phyloP scores from a whole-genome alignment of 2,329 filamentous ascomycete species.

The Alternaria hordeiaustralica region DNA sequence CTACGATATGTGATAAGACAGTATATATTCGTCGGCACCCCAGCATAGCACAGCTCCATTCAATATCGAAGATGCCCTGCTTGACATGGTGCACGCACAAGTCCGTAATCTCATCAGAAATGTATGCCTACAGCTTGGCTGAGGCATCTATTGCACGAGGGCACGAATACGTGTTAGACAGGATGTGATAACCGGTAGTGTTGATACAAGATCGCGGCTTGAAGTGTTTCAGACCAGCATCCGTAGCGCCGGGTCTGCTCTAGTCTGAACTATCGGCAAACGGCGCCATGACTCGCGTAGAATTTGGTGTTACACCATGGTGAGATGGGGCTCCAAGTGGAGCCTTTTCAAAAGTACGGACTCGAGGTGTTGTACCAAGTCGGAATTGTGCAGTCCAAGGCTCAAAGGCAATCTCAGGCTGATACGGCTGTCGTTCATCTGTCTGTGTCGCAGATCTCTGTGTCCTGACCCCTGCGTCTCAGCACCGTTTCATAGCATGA shows the following conservation, averaged over 20 bases:
- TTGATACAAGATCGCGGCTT: slow-evolving; percentile 13
- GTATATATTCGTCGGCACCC: background rate
- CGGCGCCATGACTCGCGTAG: background rate
- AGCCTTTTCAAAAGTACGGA: background rate
- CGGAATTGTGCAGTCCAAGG: slow-evolving; percentile 6
- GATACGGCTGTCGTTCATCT: slow-evolving; percentile 21
- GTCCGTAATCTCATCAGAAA: background rate
- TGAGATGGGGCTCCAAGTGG: background rate
- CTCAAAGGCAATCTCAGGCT: slow-evolving; percentile 2
- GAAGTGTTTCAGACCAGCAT: slow-evolving; percentile 12
- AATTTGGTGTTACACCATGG: slow-evolving; percentile 1
- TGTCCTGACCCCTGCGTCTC: slow-evolving; percentile 37
- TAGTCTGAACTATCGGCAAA: background rate
- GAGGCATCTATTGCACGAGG: slow-evolving; percentile 27
- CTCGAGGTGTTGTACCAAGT: background rate
- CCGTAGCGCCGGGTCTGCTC: background rate
- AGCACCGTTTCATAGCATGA: slow-evolving; percentile 39
- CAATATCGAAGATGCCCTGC: background rate
- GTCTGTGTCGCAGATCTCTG: slow-evolving; percentile 28
- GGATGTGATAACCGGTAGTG: background rate
- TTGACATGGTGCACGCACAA: background rate
- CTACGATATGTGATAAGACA: slow-evolving; percentile 29
- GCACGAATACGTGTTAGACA: slow-evolving; percentile 9
- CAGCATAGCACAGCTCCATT: background rate
- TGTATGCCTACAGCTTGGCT: slow-evolving; percentile 12